Evolutionary conservation across 177 flowering plant species (phyloP), one percentile per base, ranked within the genome.

Genomic region (Vitis hybrid): DNA sequence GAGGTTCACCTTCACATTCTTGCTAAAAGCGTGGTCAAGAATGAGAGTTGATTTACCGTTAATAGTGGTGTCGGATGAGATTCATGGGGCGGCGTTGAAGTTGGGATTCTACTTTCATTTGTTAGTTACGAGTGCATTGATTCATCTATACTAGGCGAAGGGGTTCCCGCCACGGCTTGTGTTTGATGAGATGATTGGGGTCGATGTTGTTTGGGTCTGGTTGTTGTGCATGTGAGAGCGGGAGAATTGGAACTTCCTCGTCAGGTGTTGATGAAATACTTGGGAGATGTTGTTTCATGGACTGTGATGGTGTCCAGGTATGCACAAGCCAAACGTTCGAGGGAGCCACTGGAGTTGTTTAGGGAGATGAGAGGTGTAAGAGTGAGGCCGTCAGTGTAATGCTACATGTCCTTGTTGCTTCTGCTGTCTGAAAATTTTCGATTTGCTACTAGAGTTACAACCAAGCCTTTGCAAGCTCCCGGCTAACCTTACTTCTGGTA

Each of bases 141-240:
- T 75, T 71, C 78, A 75, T 64, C 63, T 63, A 64, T 75, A 75
- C 62, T 74, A 74, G 11, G 59, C 35, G 52, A 75, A 60, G 60
- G 78, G 71, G 54, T 62, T 27, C 71, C 78, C 9, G 52, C 6
- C 17, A 63, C 63, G 18, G 71, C 68, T 0, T 32, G 74, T 71
- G 48, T 71, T 75, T 21, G 67, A 67, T 32, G 78, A 71, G 71
- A 58, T 63, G 13, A 62, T 57, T 2, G 67, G 46, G 13, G 21
- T 32, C 12, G 65, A 75, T 57, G 63, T 58, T 27, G 74, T 75
- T 6, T 70, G 15, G 71, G 78, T 48, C 49, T 75, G 66, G 71
- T 71, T 20, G 58, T 71, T 52, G 71, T 67, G 17, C 67, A 66
- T 58, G 67, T 71, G 56, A 75, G 55, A 59, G 65, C 65, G 1